Percentiles rank a stretch among this genome's conserved stretches.
These are phyloP conservation scores for Aspergillus phoenicis DNA, from an alignment of 2,329 filamentous ascomycete genomes.

Conservation along the genomic window DNA sequence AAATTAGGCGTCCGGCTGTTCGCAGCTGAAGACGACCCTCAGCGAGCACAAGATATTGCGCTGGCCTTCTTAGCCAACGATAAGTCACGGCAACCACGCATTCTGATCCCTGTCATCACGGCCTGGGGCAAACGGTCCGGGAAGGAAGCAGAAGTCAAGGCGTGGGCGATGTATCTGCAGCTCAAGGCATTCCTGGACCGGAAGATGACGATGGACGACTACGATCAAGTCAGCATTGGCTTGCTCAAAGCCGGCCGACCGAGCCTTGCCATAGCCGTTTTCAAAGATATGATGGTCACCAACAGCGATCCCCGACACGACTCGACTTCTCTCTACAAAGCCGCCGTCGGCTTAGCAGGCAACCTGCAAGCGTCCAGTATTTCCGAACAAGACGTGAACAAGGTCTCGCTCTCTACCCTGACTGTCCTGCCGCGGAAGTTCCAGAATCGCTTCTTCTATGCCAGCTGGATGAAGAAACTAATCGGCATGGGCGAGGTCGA, in stretches of 20 bases:
- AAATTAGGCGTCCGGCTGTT: conserved; percentile 55
- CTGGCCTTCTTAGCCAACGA: conserved; percentile 44
- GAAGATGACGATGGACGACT: conserved; percentile 70
- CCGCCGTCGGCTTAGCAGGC: conserved; percentile 42
- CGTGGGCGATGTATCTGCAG: conserved; percentile 68
- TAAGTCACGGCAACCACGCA: conserved; percentile 47
- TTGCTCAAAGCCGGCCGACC: conserved; percentile 69
- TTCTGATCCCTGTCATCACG: conserved; percentile 67
- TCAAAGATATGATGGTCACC: conserved; percentile 85
- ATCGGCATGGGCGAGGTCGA: conserved; percentile 72
- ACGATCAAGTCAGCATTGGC: conserved; percentile 71
- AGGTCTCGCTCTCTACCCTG: conserved; percentile 53
- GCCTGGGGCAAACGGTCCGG: conserved; percentile 61
- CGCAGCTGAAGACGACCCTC: conserved; percentile 49
- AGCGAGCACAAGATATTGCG: conserved; percentile 54
- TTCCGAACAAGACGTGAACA: conserved; percentile 49
- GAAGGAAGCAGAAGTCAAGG: conserved; percentile 56
- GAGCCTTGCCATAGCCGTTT: conserved; percentile 71
- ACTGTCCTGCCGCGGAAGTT: conserved; percentile 56
- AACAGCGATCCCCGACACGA: conserved; percentile 51
- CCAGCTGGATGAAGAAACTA: conserved; percentile 84
- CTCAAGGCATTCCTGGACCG: conserved; percentile 64
- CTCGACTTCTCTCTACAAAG: conserved; percentile 48
- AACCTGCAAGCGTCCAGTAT: conserved; percentile 47
- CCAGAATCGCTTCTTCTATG: conserved; percentile 78